phyloP scores from a whole-genome alignment of 2,329 filamentous ascomycete genomes.

The Fusarium sarcochroum region DNA sequence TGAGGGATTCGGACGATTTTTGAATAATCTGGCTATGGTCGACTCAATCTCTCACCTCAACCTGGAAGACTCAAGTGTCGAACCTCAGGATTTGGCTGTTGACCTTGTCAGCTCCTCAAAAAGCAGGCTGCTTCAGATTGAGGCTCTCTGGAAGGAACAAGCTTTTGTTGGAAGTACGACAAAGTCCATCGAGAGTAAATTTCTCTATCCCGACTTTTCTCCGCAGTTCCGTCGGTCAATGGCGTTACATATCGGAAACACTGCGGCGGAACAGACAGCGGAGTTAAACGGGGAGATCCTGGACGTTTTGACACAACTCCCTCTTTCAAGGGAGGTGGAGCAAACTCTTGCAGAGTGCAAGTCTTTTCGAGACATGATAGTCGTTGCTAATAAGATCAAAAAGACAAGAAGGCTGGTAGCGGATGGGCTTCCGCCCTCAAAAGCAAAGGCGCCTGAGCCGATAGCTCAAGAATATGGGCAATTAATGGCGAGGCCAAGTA shows the following conservation, averaged over 20 bases:
- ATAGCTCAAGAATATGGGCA: conserved; percentile 12
- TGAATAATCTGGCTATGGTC: conserved; percentile 41
- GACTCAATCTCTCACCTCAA: conserved; percentile 26
- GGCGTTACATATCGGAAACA: conserved; percentile 47
- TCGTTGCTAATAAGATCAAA: neutral
- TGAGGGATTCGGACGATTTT: conserved; percentile 39
- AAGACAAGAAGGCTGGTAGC: neutral
- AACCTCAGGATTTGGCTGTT: neutral
- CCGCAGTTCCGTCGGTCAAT: conserved; percentile 49
- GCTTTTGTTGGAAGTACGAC: conserved; percentile 48
- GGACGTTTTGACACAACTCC: conserved; percentile 18
- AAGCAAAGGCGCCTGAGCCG: conserved; percentile 22
- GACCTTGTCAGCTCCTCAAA: conserved; percentile 20
- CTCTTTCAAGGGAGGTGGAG: conserved; percentile 10
- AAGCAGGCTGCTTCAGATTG: conserved; percentile 52
- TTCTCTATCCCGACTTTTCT: conserved; percentile 52
- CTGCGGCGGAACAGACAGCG: conserved; percentile 39
- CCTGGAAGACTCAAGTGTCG: neutral
- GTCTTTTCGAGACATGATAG: conserved; percentile 12
- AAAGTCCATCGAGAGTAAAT: conserved; percentile 54
- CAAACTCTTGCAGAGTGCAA: conserved; percentile 27
- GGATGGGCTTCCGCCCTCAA: conserved; percentile 7
- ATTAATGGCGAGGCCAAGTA: conserved; percentile 25
- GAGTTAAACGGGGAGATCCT: conserved; percentile 45
- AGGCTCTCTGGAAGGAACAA: conserved; percentile 54